A percentile compares a stretch with the other conserved stretches of the same genome.
These are phyloP conservation scores for Trichosanthes truncata DNA, from an alignment of 306 rosid genomes.

Conservation along the genomic window DNA sequence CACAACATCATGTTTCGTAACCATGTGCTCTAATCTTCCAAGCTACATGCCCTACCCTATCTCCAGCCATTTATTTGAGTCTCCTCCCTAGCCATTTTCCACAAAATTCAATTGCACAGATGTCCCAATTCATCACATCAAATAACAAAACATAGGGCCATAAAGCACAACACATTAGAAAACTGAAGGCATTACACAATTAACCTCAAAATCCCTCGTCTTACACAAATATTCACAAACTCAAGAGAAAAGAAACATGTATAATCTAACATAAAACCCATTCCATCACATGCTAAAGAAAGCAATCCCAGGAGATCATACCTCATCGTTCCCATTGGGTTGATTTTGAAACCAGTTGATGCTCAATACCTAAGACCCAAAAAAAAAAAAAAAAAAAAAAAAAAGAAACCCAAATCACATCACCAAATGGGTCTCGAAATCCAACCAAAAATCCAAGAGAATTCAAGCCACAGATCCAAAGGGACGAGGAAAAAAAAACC, in stretches of 20 bases:
- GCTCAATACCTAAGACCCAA: conserved; percentile 44
- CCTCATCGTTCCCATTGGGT: conserved; percentile 88
- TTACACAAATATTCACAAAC: background rate
- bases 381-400: background rate
- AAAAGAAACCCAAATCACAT: background rate
- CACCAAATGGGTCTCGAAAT: background rate
- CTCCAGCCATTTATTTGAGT: background rate
- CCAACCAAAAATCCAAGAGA: background rate
- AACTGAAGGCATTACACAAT: background rate
- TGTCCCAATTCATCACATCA: background rate
- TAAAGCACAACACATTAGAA: background rate
- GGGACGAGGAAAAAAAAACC: background rate
- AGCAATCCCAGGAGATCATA: conserved; percentile 11
- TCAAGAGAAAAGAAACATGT: background rate
- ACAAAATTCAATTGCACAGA: background rate
- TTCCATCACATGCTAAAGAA: background rate
- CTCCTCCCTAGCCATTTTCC: background rate
- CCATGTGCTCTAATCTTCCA: background rate
- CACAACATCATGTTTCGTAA: background rate
- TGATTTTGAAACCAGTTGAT: conserved; percentile 90
- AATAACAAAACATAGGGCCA: background rate
- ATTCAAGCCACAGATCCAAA: conserved; percentile 23
- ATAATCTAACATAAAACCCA: background rate
- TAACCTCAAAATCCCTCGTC: background rate
- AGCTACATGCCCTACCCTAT: background rate